phyloP scores from a whole-genome alignment of 73 alveolate genomes.

The Paramecium biaurelia region DNA sequence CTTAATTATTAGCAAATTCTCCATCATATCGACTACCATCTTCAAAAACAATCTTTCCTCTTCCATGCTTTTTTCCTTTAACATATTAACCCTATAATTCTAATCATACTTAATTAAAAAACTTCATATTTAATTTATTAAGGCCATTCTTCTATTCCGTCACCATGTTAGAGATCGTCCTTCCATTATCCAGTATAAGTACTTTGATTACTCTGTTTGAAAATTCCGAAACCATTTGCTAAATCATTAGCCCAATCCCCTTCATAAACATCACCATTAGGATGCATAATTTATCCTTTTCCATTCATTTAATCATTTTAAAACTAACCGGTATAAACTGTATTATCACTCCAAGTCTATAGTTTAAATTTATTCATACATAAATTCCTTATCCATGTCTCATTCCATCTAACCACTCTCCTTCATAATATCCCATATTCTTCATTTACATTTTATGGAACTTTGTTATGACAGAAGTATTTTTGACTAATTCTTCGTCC shows the following conservation, averaged over 20 bases:
- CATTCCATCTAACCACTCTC: slow-evolving; percentile 42
- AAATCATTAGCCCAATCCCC: slow-evolving; percentile 77
- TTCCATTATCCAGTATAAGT: slow-evolving; percentile 58
- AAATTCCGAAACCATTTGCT: slow-evolving; percentile 75
- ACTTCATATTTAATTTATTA: slow-evolving; percentile 48
- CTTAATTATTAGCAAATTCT: slow-evolving; percentile 45
- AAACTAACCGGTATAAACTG: slow-evolving; percentile 69
- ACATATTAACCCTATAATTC: slow-evolving; percentile 66
- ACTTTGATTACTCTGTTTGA: slow-evolving; percentile 67
- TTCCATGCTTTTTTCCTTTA: slow-evolving; percentile 72
- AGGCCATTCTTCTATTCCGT: slow-evolving; percentile 59
- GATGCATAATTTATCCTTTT: slow-evolving; percentile 67
- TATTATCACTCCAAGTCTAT: slow-evolving; percentile 54
- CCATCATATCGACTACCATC: slow-evolving; percentile 65
- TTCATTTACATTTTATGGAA: background rate
- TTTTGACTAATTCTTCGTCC: background rate
- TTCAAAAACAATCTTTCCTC: slow-evolving; percentile 65
- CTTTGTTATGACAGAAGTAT: background rate
- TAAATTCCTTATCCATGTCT: slow-evolving; percentile 48
- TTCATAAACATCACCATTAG: slow-evolving; percentile 70
- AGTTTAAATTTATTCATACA: background rate
- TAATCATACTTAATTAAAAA: background rate
- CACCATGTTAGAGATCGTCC: slow-evolving; percentile 47
- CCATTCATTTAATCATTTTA: slow-evolving; percentile 72
- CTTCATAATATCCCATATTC: background rate